These are phyloP conservation scores for Escovopsis sp. DNA, from an alignment of 2,329 filamentous ascomycete species.

Conservation along the genomic window DNA sequence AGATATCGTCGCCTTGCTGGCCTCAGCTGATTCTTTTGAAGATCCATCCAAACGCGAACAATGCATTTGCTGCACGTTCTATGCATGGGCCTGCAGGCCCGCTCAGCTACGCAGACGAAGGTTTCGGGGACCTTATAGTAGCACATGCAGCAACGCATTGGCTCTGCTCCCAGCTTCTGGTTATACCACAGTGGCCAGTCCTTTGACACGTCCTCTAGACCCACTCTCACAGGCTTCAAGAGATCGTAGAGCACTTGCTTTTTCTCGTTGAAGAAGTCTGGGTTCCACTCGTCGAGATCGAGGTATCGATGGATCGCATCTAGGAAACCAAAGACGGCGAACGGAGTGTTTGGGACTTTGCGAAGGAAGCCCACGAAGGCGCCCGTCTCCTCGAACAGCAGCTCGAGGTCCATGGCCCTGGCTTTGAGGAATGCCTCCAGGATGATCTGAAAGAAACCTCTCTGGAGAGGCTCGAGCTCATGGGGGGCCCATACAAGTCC, in stretches of 20 bases:
- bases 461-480: conserved; percentile 14
- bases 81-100: conserved; percentile 3
- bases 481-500: conserved; percentile 16
- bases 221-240: conserved; percentile 17
- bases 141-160: conserved; percentile 20
- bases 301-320: conserved; percentile 19
- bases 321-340: conserved; percentile 16
- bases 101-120: conserved; percentile 12
- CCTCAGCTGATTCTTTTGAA: conserved; percentile 16
- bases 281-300: conserved; percentile 6
- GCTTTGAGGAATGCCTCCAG: conserved; percentile 22
- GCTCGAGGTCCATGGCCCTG: conserved; percentile 12
- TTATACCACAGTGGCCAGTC: conserved; percentile 14
- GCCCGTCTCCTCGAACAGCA: conserved; percentile 16
- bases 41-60: conserved; percentile 16
- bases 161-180: conserved; percentile 10
- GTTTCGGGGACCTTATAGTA: conserved; percentile 19
- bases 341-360: conserved; percentile 15
- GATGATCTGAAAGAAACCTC: conserved; percentile 19
- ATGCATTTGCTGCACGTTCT: conserved; percentile 16
- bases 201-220: conserved; percentile 8
- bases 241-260: conserved; percentile 17
- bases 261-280: not conserved
- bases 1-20: conserved; percentile 8
- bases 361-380: conserved; percentile 18